Evolutionary conservation across 768 basidiomycete species (phyloP).

Genomic region (Harrya chromipes): DNA sequence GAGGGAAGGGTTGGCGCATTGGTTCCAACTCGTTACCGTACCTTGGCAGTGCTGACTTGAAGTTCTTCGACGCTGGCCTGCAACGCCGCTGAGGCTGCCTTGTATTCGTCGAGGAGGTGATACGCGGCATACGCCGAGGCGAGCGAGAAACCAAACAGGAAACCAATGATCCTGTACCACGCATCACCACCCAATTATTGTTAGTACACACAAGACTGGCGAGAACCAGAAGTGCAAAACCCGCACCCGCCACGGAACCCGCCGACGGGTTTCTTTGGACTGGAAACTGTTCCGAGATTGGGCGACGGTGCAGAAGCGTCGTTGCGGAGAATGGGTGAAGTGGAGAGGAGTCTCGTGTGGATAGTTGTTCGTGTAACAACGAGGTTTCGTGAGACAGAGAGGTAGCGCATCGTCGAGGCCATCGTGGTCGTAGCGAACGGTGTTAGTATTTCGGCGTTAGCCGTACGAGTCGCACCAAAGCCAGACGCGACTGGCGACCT

Average conservation of each 20-base stretch:
- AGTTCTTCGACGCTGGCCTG: constrained; percentile 87
- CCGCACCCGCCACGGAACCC: constrained; percentile 63
- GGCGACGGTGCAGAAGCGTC: constrained; percentile 37
- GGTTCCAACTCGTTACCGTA: constrained; percentile 17
- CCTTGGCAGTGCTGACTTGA: constrained; percentile 81
- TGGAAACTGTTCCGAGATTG: constrained; percentile 52
- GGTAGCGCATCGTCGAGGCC: constrained; percentile 36
- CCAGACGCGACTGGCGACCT: not conserved
- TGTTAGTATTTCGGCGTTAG: constrained; percentile 18
- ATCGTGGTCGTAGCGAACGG: constrained; percentile 20
- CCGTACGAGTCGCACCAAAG: constrained; percentile 8
- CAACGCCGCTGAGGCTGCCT: constrained; percentile 79
- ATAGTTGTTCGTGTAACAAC: not conserved
- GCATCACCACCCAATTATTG: not conserved
- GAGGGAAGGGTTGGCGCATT: too few relatives aligned
- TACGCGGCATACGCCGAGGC: constrained; percentile 87
- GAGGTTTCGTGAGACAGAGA: constrained; percentile 17
- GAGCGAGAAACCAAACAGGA: constrained; percentile 86
- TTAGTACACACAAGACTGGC: not conserved
- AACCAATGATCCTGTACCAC: constrained; percentile 65
- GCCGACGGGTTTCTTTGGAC: constrained; percentile 73
- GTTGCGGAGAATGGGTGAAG: constrained; percentile 41
- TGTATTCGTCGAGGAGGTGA: constrained; percentile 87
- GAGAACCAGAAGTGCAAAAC: constrained; percentile 1
- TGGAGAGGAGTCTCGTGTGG: constrained; percentile 40